Percentiles rank a stretch among this genome's conserved stretches.
phyloP scores from a whole-genome alignment of 2,329 filamentous ascomycete genomes.

The Diaporthe citriasiana region DNA sequence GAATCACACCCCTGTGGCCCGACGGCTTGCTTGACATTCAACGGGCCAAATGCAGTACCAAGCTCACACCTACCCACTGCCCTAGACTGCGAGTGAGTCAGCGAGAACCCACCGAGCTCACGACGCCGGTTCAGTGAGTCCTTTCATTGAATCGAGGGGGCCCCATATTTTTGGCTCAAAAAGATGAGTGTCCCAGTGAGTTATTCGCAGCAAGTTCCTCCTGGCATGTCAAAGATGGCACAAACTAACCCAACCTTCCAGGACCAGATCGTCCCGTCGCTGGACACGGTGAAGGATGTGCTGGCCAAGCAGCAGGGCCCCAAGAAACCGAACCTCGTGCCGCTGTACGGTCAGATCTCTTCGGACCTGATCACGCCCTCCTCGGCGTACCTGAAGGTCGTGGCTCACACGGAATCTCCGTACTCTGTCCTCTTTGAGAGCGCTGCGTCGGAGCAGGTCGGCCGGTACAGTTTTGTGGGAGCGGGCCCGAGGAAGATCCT shows the following conservation, averaged over 20 bases:
- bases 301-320: conserved; percentile 54
- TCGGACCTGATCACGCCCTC: conserved; percentile 95
- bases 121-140: conserved; percentile 28
- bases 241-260: conserved; percentile 51
- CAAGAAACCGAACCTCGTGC: conserved; percentile 75
- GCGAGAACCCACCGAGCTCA: conserved; percentile 28
- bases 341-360: conserved; percentile 84
- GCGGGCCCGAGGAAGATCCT: conserved; percentile 85
- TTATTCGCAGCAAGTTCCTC: conserved; percentile 32
- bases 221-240: conserved; percentile 39
- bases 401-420: conserved; percentile 79
- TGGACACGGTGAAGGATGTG: conserved; percentile 61
- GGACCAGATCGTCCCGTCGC: conserved; percentile 57
- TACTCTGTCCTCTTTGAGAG: conserved; percentile 97
- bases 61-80: background rate
- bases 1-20: background rate
- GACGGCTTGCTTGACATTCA: background rate
- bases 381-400: conserved; percentile 94
- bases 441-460: conserved; percentile 92
- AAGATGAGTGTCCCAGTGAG: conserved; percentile 42
- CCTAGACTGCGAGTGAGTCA: conserved; percentile 41
- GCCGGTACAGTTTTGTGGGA: conserved; percentile 95
- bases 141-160: conserved; percentile 15
- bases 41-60: background rate
- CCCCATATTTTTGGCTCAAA: conserved; percentile 34